Percentiles rank a stretch among this genome's conserved stretches.
phyloP scores from a whole-genome alignment of 805 yeast genomes.

The Candida peoriensis region DNA sequence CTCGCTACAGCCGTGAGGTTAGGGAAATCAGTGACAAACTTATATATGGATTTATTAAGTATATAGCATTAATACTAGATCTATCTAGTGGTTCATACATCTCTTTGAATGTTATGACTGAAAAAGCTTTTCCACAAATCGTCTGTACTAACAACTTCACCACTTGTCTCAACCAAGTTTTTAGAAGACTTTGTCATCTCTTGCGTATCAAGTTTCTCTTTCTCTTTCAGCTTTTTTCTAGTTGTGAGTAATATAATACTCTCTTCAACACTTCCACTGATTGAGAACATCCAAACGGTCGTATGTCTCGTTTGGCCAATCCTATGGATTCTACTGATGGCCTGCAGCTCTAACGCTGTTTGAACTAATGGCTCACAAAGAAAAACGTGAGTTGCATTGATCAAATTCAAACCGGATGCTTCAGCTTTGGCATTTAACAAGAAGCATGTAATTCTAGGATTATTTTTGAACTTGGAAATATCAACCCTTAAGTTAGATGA shows the following conservation, averaged over 20 bases:
- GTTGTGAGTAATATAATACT: conserved; percentile 70
- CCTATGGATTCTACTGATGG: conserved; percentile 85
- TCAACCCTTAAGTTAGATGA: conserved; percentile 20
- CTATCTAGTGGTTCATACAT: no score
- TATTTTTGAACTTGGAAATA: conserved; percentile 56
- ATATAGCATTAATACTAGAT: no score
- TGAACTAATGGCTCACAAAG: conserved; percentile 90
- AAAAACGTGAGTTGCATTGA: conserved; percentile 90
- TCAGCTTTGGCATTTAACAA: conserved; percentile 79
- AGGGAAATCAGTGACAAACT: no score
- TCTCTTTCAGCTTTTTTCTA: conserved; percentile 43
- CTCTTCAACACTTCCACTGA: conserved; percentile 83
- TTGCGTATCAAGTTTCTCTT: conserved; percentile 42
- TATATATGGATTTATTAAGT: no score
- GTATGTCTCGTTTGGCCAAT: conserved; percentile 84
- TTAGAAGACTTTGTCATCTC: conserved; percentile 49
- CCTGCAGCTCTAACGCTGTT: conserved; percentile 83
- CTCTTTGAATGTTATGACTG: conserved; percentile 16
- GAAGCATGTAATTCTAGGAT: conserved; percentile 70
- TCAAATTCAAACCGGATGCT: conserved; percentile 85
- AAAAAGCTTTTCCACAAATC: conserved; percentile 66
- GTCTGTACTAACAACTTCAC: conserved; percentile 52
- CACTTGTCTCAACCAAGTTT: conserved; percentile 44
- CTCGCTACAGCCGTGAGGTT: no score
- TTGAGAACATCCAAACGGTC: conserved; percentile 88